phyloP scores from a whole-genome alignment of 495 filamentous ascomycete genomes.

The Trichoderma gamsii region DNA sequence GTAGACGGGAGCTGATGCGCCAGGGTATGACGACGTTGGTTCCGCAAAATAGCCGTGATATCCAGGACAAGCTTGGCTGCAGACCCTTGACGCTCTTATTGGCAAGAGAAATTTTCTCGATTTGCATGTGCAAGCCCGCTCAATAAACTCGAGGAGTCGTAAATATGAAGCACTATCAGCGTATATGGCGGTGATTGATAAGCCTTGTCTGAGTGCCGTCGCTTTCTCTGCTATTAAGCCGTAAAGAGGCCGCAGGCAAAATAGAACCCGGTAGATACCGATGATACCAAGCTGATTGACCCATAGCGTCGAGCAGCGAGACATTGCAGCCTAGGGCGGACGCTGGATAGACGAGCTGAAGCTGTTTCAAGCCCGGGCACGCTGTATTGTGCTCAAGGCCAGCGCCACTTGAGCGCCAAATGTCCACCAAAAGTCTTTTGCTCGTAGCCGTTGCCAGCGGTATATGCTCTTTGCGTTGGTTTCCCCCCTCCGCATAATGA shows the following conservation, averaged over 20 bases:
- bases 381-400: background rate
- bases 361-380: background rate
- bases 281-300: background rate
- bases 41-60: constrained; percentile 1
- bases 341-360: background rate
- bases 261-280: background rate
- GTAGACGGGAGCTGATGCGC: background rate
- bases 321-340: background rate
- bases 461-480: too few relatives aligned
- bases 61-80: background rate
- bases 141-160: background rate
- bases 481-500: background rate
- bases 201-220: constrained; percentile 1
- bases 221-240: background rate
- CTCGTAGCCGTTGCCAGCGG: background rate
- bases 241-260: background rate
- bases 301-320: background rate
- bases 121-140: background rate
- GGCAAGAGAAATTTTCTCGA: constrained; percentile 7
- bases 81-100: background rate
- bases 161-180: background rate
- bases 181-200: background rate
- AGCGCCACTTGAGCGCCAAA: constrained; percentile 9
- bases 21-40: constrained; percentile 6
- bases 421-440: background rate